phyloP scores from a whole-genome alignment of 2,329 filamentous ascomycete species.

The Zymoseptoria pseudotritici region DNA sequence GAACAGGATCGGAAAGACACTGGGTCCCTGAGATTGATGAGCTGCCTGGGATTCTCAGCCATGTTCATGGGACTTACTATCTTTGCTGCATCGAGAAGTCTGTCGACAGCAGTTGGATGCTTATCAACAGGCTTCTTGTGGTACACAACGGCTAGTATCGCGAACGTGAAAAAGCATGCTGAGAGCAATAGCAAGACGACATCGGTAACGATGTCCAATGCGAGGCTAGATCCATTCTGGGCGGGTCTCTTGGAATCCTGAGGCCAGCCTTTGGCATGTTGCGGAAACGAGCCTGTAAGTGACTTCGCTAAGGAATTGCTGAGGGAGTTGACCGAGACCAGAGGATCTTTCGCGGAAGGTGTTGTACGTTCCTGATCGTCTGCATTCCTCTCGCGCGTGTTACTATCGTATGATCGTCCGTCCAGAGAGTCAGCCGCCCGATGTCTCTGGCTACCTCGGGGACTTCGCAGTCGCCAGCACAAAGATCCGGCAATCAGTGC shows the following conservation, averaged over 20 bases:
- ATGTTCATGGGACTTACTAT: not conserved
- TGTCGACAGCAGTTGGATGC: not conserved
- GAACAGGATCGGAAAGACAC: constrained; percentile 4
- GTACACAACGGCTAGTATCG: not conserved
- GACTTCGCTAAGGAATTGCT: not conserved
- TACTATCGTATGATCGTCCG: not conserved
- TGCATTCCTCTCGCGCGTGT: not conserved
- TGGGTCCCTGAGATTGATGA: not conserved
- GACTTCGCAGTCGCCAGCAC: not conserved
- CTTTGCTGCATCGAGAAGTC: not conserved
- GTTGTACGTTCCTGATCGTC: not conserved
- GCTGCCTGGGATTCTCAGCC: not conserved
- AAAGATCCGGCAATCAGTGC: not conserved
- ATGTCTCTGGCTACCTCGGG: not conserved
- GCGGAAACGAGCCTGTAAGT: not conserved
- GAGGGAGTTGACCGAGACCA: not conserved
- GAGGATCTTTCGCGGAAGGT: not conserved
- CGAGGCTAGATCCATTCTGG: not conserved
- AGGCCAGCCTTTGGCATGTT: not conserved
- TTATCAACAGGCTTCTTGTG: not conserved
- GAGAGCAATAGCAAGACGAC: not conserved
- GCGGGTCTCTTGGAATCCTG: not conserved
- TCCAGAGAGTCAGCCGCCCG: too few species aligned
- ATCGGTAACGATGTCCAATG: not conserved
- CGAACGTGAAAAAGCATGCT: not conserved